Evolutionary conservation across 306 rosid species (phyloP).

Genomic region (Ziziphus jujuba): DNA sequence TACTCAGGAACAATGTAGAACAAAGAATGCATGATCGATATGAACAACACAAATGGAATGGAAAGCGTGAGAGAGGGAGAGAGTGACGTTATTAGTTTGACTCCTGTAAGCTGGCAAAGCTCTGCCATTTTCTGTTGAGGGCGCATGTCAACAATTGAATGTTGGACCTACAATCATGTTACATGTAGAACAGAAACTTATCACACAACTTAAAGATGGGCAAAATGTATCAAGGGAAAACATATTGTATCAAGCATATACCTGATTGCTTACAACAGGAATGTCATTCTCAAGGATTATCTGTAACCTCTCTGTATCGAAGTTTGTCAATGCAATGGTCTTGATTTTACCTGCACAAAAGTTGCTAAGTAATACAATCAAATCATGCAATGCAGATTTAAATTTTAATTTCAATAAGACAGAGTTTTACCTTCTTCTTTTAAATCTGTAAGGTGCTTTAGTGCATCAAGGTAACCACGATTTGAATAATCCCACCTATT

Average conservation of each 20-base stretch:
- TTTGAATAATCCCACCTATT: conserved; percentile 96
- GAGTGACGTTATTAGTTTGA: conserved; percentile 87
- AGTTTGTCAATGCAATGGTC: conserved; percentile 83
- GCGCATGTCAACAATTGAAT: conserved; percentile 88
- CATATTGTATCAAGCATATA: conserved; percentile 26
- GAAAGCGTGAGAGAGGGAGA: too few relatives aligned
- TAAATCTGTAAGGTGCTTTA: conserved; percentile 90
- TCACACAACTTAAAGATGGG: not conserved
- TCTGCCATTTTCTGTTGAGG: conserved; percentile 93
- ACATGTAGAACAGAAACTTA: conserved; percentile 1
- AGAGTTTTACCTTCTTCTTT: conserved; percentile 67
- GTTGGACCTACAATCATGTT: conserved; percentile 69
- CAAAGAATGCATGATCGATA: not conserved
- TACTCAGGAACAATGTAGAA: conserved; percentile 9
- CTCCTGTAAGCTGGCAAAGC: conserved; percentile 90
- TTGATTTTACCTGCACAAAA: conserved; percentile 78
- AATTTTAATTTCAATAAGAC: conserved; percentile 1
- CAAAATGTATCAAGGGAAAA: not conserved
- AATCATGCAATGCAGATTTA: conserved; percentile 28
- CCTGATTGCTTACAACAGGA: conserved; percentile 98
- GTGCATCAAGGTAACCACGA: conserved; percentile 86
- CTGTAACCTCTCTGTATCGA: conserved; percentile 84
- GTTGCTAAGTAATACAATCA: conserved; percentile 38
- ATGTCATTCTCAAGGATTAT: conserved; percentile 86
- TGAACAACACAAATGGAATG: conserved; percentile 4